A percentile compares a stretch with the other conserved stretches of the same genome.
These are phyloP conservation scores for Scheffersomyces segobiensis DNA, from an alignment of 1,139 yeast species.

Conservation along the genomic window DNA sequence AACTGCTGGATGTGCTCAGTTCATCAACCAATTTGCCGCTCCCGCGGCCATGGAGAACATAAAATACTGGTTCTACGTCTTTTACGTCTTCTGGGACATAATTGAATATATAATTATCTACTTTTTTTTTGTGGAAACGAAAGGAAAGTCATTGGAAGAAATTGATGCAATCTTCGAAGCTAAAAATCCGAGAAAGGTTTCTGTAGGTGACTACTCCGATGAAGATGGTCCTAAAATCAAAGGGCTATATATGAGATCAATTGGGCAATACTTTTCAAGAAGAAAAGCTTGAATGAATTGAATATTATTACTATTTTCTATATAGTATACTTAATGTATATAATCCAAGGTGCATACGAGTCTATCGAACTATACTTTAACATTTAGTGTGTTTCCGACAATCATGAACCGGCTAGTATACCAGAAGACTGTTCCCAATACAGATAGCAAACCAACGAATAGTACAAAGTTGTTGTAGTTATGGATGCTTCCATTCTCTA, in stretches of 20 bases:
- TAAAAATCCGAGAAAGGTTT: not conserved
- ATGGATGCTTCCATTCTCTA: constrained; percentile 31
- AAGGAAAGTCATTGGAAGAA: constrained; percentile 27
- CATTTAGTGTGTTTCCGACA: constrained; percentile 28
- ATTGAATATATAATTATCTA: constrained; percentile 19
- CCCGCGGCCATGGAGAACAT: constrained; percentile 23
- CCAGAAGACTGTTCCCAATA: constrained; percentile 22
- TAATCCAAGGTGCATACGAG: not conserved
- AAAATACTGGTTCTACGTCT: constrained; percentile 19
- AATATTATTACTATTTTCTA: not conserved
- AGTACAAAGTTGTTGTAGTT: constrained; percentile 27
- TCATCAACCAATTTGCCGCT: constrained; percentile 19
- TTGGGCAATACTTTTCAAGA: not conserved
- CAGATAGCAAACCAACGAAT: constrained; percentile 21
- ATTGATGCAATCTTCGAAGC: constrained; percentile 21
- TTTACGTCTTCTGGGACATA: constrained; percentile 20
- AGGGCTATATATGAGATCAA: not conserved
- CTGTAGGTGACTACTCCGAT: not conserved
- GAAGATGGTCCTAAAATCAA: not conserved
- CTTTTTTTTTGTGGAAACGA: constrained; percentile 31
- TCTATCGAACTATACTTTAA: constrained; percentile 19
- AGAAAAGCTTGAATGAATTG: not conserved
- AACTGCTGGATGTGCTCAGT: constrained; percentile 16
- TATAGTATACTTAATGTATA: not conserved
- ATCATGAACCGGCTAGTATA: constrained; percentile 21